A percentile compares a stretch with the other conserved stretches of the same genome.
Evolutionary conservation across 2,329 filamentous ascomycete species (phyloP).

Genomic region (Fusarium sp.): DNA sequence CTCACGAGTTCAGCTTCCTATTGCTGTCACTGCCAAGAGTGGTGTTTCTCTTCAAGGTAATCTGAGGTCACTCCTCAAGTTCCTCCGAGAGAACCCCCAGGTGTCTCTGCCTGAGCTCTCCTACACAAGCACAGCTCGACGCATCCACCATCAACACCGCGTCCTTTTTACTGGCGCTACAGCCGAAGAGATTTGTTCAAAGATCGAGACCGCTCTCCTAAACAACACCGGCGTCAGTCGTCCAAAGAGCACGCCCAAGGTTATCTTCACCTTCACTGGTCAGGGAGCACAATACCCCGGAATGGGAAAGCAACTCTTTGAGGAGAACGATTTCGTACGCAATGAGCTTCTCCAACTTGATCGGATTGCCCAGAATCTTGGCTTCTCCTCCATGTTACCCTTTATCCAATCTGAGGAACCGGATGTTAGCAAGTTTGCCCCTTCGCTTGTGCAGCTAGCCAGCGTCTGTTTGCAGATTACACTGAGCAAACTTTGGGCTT

Average conservation of each 20-base stretch:
- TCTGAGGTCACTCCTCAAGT: conserved; percentile 21
- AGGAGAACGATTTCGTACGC: conserved; percentile 51
- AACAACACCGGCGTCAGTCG: conserved; percentile 22
- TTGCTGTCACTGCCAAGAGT: conserved; percentile 24
- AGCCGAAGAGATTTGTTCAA: conserved; percentile 2
- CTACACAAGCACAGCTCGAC: conserved; percentile 56
- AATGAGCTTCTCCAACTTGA: conserved; percentile 52
- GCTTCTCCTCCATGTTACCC: conserved; percentile 54
- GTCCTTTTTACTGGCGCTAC: conserved; percentile 48
- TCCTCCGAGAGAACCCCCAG: conserved; percentile 42
- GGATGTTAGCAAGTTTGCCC: conserved; percentile 32
- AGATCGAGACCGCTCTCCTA: conserved; percentile 18
- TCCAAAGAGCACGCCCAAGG: conserved; percentile 21
- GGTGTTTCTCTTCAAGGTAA: conserved; percentile 29
- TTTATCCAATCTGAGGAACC: conserved; percentile 31
- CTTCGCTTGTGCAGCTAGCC: conserved; percentile 54
- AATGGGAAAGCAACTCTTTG: conserved; percentile 53
- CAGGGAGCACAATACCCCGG: conserved; percentile 56
- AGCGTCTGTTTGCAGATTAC: conserved; percentile 58
- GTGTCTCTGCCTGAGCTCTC: conserved; percentile 61
- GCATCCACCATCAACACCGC: conserved; percentile 58
- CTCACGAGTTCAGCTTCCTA: conserved; percentile 30
- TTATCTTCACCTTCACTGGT: conserved; percentile 59
- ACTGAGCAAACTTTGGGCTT: conserved; percentile 56
- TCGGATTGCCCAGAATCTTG: conserved; percentile 45